phyloP scores from a whole-genome alignment of 768 basidiomycete genomes.

The Chiua virens region DNA sequence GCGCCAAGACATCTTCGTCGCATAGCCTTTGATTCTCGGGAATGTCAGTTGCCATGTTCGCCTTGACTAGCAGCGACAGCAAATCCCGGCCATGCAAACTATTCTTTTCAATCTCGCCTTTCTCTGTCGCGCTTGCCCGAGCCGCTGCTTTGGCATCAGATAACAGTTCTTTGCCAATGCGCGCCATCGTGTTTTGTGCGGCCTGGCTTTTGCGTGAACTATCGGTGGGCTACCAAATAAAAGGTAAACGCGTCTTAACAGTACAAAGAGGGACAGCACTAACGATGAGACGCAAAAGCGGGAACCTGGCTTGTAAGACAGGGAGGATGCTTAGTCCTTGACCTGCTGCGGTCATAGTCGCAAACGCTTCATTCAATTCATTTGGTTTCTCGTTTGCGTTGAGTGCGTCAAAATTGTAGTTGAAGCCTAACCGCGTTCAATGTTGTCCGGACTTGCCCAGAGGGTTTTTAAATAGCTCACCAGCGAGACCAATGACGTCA shows the following conservation, averaged over 20 bases:
- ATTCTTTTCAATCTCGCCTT: slow-evolving; percentile 35
- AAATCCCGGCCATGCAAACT: slow-evolving; percentile 48
- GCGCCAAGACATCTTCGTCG: slow-evolving; percentile 61
- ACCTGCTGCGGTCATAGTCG: slow-evolving; percentile 27
- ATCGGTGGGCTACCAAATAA: slow-evolving; percentile 19
- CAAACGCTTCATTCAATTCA: slow-evolving; percentile 35
- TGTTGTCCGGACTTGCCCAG: too few relatives aligned
- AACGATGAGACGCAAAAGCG: slow-evolving; percentile 40
- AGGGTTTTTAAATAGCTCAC: slow-evolving; percentile 10
- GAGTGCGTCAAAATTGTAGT: slow-evolving; percentile 37
- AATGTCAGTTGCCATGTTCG: slow-evolving; percentile 63
- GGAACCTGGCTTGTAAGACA: slow-evolving; percentile 37
- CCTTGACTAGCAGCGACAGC: slow-evolving; percentile 56
- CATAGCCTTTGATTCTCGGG: slow-evolving; percentile 53
- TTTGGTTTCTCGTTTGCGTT: slow-evolving; percentile 22
- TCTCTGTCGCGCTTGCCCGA: slow-evolving; percentile 16
- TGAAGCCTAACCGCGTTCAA: slow-evolving; percentile 32
- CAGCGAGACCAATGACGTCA: slow-evolving; percentile 44
- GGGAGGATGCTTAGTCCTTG: slow-evolving; percentile 20
- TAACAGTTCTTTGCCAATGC: slow-evolving; percentile 52
- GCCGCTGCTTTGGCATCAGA: slow-evolving; percentile 48
- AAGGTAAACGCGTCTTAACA: neutral
- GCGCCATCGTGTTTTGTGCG: slow-evolving; percentile 43
- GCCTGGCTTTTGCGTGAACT: slow-evolving; percentile 13
- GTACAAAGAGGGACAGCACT: slow-evolving; percentile 6